Evolutionary conservation across 768 basidiomycete genomes (phyloP).

Genomic region (Daedaleopsis nitida): DNA sequence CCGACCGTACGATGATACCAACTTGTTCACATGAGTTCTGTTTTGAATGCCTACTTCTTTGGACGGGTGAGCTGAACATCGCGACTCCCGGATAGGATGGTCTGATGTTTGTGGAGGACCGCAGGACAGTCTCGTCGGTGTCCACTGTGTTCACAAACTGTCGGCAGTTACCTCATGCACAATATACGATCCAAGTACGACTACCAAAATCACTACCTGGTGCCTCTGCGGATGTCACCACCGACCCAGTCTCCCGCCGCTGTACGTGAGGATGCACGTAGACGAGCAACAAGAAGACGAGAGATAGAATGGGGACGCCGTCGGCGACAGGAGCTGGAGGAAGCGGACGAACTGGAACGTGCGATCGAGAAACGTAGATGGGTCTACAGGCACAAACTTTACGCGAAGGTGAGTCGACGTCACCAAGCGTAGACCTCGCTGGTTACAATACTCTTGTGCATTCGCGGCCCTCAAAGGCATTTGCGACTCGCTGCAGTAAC

Average conservation of each 20-base stretch:
- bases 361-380: conserved; percentile 74
- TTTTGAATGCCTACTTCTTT: conserved; percentile 85
- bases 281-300: conserved; percentile 36
- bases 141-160: conserved; percentile 69
- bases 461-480: too few relatives aligned
- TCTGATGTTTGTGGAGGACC: not conserved
- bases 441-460: too few relatives aligned
- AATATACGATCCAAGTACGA: conserved; percentile 76
- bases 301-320: conserved; percentile 61
- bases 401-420: conserved; percentile 70
- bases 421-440: too few relatives aligned
- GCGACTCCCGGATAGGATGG: not conserved
- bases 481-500: conserved; percentile 2
- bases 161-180: conserved; percentile 79
- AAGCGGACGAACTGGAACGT: conserved; percentile 71
- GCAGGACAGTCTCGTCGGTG: conserved; percentile 78
- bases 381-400: conserved; percentile 79
- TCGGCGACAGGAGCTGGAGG: conserved; percentile 50
- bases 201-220: conserved; percentile 78
- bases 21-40: conserved; percentile 92
- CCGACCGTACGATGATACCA: conserved; percentile 81
- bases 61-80: conserved; percentile 68
- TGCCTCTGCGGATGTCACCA: conserved; percentile 61
- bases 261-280: conserved; percentile 32
- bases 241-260: conserved; percentile 34